These are phyloP conservation scores for Ochromonas danica DNA, from an alignment of 108 stramenopile species.

Conservation along the genomic window DNA sequence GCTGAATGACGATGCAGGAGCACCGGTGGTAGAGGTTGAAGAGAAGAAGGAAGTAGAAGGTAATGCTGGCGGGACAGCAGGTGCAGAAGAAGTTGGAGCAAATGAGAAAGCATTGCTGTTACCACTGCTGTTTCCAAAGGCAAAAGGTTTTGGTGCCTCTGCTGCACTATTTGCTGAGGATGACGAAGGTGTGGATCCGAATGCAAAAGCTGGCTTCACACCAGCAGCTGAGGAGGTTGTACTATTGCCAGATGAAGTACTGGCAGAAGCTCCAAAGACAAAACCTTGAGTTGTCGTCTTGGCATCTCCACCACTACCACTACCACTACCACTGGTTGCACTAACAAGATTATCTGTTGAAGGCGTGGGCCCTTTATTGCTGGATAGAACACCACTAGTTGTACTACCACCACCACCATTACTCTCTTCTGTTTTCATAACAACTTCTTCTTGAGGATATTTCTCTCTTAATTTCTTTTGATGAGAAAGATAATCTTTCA, in stretches of 20 bases:
- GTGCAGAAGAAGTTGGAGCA: not conserved
- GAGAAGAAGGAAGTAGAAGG: slow-evolving; percentile 1
- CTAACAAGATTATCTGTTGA: too few relatives aligned
- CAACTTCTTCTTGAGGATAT: too few relatives aligned
- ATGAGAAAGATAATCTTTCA: too few relatives aligned
- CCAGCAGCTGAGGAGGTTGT: not conserved
- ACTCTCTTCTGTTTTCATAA: too few relatives aligned
- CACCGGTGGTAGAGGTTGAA: not conserved
- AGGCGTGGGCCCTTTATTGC: too few relatives aligned
- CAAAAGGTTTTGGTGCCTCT: not conserved
- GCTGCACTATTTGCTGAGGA: not conserved
- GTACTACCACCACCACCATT: too few relatives aligned
- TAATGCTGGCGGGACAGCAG: not conserved
- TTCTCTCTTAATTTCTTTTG: too few relatives aligned
- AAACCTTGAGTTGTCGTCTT: too few relatives aligned
- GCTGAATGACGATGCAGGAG: not conserved
- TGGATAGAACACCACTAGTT: too few relatives aligned
- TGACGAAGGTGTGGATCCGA: not conserved
- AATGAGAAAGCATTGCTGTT: not conserved
- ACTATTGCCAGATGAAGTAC: not conserved
- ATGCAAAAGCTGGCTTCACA: not conserved
- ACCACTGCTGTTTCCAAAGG: not conserved
- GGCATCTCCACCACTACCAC: too few relatives aligned
- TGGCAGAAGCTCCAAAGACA: not conserved
- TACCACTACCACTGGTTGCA: too few relatives aligned